Conservation (phyloP, 2,329 filamentous ascomycete species). For the Calonectria honghensis region DNA sequence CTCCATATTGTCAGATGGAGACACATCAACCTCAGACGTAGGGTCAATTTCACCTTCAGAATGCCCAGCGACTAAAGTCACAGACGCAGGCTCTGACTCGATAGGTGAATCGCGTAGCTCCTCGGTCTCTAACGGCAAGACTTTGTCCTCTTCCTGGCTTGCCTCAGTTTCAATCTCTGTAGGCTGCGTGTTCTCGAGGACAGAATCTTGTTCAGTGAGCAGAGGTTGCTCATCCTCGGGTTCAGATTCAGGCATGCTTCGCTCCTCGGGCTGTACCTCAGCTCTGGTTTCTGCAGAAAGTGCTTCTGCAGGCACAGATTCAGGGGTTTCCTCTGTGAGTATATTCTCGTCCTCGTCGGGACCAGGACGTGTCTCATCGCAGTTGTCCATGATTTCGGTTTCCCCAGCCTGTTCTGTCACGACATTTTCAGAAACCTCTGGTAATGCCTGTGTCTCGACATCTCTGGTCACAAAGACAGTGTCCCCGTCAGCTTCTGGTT, state of each 20-base stretch:
- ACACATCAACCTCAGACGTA: neutral
- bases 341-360: neutral
- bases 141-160: neutral
- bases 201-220: slow-evolving; percentile 1
- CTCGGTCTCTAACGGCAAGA: neutral
- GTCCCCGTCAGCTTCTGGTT: neutral
- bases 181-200: slow-evolving; percentile 3
- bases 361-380: neutral
- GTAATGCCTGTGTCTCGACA: neutral
- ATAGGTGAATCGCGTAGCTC: neutral
- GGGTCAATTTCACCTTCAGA: neutral
- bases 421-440: neutral
- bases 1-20: neutral
- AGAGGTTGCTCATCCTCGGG: neutral
- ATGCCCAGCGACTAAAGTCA: neutral
- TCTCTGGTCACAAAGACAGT: too few relatives aligned
- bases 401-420: neutral
- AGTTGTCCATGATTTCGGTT: neutral
- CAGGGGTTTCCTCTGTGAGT: neutral
- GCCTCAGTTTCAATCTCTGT: slow-evolving; percentile 4
- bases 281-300: neutral
- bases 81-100: neutral
- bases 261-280: neutral
- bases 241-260: neutral
- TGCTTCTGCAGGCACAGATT: neutral